Base-by-base conservation (phyloP, 257 asterid genomes). In the Lycium barbarum region DNA sequence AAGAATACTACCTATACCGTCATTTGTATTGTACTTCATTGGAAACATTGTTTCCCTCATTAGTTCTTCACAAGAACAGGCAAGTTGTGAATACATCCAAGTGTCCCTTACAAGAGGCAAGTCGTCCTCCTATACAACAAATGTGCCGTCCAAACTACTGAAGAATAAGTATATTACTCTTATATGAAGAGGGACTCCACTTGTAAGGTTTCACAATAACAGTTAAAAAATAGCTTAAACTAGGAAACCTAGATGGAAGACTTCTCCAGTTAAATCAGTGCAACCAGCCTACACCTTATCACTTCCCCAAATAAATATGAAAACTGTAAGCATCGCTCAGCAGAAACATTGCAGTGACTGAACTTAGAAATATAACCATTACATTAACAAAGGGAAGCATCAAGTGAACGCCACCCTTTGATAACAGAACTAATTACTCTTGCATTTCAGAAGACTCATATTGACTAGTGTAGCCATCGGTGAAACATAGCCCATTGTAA, bases 361-460 rank as follows among this genome's bases (percentile, higher is more conserved):
- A 74, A 51, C 45, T 7, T 22, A 51, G 14, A 76, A 49, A 51
- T 14, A 62, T 22, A 22, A 6, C 20, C 62, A 76, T 76, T 13
- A 51, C 62, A 17, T 76, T 45, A 76, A 7, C 47, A 76, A 76
- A 76, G 43, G 43, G 61, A 76, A 76, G 62, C 45, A 26, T 76
- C 63, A 76, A 74, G 22, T 76, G 18, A 5, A 22, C 2, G 9
- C 35, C 20, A 7, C 57, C 62, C 45, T 76, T 76, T 53, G 82
- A 22, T 51, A 22, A 51, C 9, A 10, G 15, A 13, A 51, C 14
- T 33, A 51, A 22, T 51, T 51, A 76, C 82, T 76, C 82, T 51
- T 76, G 38, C 22, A 26, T 76, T 13, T 76, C 62, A 76, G 22
- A 72, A 43, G 4, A 45, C 38, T 7, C 2, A 49, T 43, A 40